These are phyloP conservation scores for Mortierella alpina DNA, from an alignment of 192 early-diverging fungal species.

Conservation along the genomic window DNA sequence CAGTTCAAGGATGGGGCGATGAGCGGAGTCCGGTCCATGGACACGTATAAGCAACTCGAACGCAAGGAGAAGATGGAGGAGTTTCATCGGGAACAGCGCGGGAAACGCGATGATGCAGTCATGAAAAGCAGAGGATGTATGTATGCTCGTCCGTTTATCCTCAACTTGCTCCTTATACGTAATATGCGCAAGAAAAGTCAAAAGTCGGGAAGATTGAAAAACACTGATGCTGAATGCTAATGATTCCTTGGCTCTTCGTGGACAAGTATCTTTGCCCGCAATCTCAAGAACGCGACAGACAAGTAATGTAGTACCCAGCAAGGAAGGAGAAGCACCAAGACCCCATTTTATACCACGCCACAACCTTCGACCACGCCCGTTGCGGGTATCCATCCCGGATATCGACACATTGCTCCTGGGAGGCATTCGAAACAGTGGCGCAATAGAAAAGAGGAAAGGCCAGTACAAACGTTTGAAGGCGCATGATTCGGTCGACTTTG, in stretches of 20 bases:
- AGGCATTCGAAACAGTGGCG: neutral
- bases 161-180: neutral
- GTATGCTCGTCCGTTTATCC: neutral
- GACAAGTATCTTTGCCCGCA: slow-evolving; percentile 41
- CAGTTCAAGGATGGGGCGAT: slow-evolving; percentile 42
- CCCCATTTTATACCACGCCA: slow-evolving; percentile 33
- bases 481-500: slow-evolving; percentile 32
- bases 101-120: slow-evolving; percentile 29
- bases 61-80: slow-evolving; percentile 35
- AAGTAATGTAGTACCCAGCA: neutral
- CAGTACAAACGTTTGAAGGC: slow-evolving; percentile 40
- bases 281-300: slow-evolving; percentile 41
- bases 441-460: slow-evolving; percentile 31
- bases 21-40: slow-evolving; percentile 27
- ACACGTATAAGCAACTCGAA: slow-evolving; percentile 25
- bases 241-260: neutral
- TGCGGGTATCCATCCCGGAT: slow-evolving; percentile 1
- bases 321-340: slow-evolving; percentile 31
- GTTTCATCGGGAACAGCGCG: slow-evolving; percentile 35
- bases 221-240: neutral
- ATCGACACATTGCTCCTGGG: neutral
- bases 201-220: neutral
- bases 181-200: neutral
- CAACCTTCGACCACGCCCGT: slow-evolving; percentile 29
- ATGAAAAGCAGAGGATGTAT: slow-evolving; percentile 49